Conservation (phyloP, 192 early-diverging fungal species). For the Funneliformis geosporum region DNA sequence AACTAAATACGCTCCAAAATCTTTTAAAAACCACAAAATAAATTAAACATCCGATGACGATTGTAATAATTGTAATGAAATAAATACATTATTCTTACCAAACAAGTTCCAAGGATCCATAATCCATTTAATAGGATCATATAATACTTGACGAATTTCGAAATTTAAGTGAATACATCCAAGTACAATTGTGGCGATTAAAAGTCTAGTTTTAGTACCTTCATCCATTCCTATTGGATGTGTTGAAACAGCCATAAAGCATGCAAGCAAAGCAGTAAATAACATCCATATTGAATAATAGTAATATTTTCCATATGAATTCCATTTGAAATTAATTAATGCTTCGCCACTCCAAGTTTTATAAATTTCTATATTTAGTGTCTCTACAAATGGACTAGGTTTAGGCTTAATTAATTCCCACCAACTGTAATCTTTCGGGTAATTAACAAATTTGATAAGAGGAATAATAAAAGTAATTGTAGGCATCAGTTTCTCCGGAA, state of each 20-base stretch:
- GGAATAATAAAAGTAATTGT: background rate
- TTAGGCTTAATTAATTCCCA: background rate
- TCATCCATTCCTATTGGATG: background rate
- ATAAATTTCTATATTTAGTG: background rate
- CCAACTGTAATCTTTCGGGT: background rate
- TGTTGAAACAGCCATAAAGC: background rate
- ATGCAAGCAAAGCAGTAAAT: background rate
- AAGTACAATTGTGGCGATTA: background rate
- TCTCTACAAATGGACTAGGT: background rate
- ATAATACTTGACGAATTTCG: background rate
- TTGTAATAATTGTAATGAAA: background rate
- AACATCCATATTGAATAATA: background rate
- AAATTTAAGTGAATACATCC: background rate
- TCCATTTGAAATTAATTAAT: constrained; percentile 21
- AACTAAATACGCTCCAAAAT: background rate
- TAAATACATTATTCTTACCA: background rate
- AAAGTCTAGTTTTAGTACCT: background rate
- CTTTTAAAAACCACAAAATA: background rate
- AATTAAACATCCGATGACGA: no score
- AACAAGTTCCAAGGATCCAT: background rate
- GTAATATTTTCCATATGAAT: constrained; percentile 1
- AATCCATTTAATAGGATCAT: background rate
- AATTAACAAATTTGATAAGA: background rate
- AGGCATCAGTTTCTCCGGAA: no score
- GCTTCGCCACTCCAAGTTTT: constrained; percentile 6